phyloP scores from a whole-genome alignment of 257 asterid genomes.

The Capsicum pubescens region DNA sequence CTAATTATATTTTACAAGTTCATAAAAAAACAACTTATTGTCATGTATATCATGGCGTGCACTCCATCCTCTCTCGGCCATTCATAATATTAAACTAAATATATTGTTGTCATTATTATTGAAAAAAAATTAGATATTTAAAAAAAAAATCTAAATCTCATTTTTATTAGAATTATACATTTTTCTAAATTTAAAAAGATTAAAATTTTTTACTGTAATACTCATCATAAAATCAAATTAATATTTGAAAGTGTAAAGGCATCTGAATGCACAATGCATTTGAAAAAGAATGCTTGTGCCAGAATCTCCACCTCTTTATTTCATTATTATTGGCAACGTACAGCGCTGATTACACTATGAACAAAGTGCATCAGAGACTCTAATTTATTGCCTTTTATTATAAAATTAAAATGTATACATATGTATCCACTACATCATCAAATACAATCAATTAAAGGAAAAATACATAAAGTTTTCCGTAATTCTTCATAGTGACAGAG shows the following conservation, averaged over 20 bases:
- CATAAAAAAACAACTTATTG: too few species aligned
- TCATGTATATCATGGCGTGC: too few species aligned
- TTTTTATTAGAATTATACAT: too few species aligned
- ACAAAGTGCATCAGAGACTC: conserved; percentile 44
- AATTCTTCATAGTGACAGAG: not conserved
- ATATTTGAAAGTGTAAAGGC: conserved; percentile 9
- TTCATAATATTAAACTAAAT: too few species aligned
- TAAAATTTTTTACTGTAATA: too few species aligned
- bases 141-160: too few species aligned
- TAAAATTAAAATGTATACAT: not conserved
- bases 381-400: conserved; percentile 42
- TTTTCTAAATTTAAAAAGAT: too few species aligned
- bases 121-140: too few species aligned
- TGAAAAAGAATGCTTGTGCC: not conserved
- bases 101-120: too few species aligned
- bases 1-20: too few species aligned
- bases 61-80: too few species aligned
- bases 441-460: not conserved
- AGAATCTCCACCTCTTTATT: conserved; percentile 33
- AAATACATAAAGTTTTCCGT: not conserved
- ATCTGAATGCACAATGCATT: conserved; percentile 31
- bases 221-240: not conserved
- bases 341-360: conserved; percentile 41
- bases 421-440: too few species aligned
- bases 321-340: conserved; percentile 41